phyloP scores from a whole-genome alignment of 75 land plant genomes.

The Pinus albicaulis region DNA sequence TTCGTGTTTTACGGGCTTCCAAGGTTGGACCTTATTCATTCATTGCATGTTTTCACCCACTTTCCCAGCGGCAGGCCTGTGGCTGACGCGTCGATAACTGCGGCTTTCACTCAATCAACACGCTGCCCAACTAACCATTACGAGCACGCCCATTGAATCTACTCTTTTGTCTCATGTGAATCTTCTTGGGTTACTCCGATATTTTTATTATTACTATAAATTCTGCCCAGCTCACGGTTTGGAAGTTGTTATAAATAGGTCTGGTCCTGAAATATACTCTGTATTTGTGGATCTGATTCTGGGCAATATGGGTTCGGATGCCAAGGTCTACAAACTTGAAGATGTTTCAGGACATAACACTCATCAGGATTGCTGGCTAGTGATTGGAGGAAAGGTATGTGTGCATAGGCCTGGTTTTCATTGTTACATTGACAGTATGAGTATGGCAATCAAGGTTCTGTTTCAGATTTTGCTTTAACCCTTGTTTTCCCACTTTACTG shows the following conservation, averaged over 20 bases:
- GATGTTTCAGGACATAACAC: conserved; percentile 49
- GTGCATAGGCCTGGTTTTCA: not conserved
- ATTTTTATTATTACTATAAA: not conserved
- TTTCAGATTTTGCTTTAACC: too few species aligned
- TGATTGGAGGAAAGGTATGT: conserved; percentile 56
- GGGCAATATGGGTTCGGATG: conserved; percentile 5
- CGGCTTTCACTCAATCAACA: too few species aligned
- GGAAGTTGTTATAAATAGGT: not conserved
- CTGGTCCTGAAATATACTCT: not conserved
- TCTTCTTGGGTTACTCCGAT: not conserved
- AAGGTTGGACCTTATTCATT: too few species aligned
- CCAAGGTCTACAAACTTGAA: conserved; percentile 27
- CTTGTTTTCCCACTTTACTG: too few species aligned
- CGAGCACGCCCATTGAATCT: too few species aligned
- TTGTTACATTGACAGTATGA: too few species aligned
- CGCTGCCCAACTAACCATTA: too few species aligned
- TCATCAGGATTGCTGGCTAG: conserved; percentile 57
- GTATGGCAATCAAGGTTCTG: too few species aligned
- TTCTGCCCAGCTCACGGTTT: not conserved
- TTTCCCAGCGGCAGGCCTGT: too few species aligned
- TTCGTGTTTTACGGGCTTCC: too few species aligned
- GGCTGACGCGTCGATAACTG: too few species aligned
- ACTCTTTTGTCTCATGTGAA: not conserved
- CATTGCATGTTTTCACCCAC: too few species aligned
- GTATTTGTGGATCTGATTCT: not conserved